These are phyloP conservation scores for Glebionis coronaria DNA, from an alignment of 129 eudicot genomes.

Conservation along the genomic window DNA sequence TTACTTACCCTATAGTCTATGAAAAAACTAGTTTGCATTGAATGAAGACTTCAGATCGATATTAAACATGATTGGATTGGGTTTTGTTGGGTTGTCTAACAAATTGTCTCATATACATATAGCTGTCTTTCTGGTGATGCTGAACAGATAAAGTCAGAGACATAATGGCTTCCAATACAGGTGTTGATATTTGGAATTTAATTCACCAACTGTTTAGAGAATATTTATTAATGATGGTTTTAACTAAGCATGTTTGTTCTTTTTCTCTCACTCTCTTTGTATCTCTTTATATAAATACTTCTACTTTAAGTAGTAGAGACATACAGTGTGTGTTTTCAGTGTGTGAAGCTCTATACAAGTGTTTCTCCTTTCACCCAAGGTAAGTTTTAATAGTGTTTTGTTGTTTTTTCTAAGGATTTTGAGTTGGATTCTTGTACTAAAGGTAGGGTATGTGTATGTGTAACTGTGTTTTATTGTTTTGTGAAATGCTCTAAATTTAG, in stretches of 20 bases:
- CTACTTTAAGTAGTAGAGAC: background rate
- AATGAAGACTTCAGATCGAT: conserved; percentile 19
- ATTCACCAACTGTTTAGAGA: conserved; percentile 32
- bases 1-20: conserved; percentile 12
- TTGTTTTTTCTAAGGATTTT: no score
- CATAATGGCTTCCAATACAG: conserved; percentile 37
- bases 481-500: background rate
- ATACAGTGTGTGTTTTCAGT: no score
- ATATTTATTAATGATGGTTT: conserved; percentile 17
- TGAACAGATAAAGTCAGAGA: conserved; percentile 34
- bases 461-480: background rate
- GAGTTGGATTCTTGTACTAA: no score
- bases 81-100: conserved; percentile 1
- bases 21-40: conserved; percentile 7
- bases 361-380: no score
- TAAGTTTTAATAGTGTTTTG: no score
- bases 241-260: conserved; percentile 31
- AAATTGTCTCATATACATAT: background rate
- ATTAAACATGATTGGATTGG: conserved; percentile 32
- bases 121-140: conserved; percentile 41
- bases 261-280: conserved; percentile 19
- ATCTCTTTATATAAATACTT: conserved; percentile 2
- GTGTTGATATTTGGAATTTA: conserved; percentile 38
- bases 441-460: no score
- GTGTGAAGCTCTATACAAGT: no score